A percentile compares a stretch with the other conserved stretches of the same genome.
Evolutionary conservation across 176 grass and related monocot species (phyloP).

Genomic region (Tillandsia leiboldiana): DNA sequence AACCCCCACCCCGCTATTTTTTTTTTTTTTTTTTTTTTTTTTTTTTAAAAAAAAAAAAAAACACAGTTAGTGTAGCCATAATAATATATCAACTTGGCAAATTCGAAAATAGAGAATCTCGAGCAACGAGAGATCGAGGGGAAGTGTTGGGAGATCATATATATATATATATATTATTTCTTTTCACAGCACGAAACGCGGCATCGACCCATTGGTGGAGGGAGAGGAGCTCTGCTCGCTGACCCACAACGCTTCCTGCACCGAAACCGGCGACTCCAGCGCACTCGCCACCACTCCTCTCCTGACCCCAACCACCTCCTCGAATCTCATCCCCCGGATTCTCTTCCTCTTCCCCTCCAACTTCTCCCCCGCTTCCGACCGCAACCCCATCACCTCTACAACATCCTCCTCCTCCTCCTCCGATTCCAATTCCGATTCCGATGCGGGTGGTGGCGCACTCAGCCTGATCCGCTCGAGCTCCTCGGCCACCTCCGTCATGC

Average conservation of each 20-base stretch:
- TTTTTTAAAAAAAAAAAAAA: too few relatives aligned
- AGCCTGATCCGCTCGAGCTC: slow-evolving; percentile 39
- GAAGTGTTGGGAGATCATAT: background rate
- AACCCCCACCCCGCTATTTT: too few relatives aligned
- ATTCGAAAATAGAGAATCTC: too few relatives aligned
- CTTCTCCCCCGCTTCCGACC: background rate
- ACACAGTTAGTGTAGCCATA: too few relatives aligned
- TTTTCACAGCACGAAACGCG: slow-evolving; percentile 14
- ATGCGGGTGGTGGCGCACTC: background rate
- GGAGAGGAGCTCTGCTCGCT: slow-evolving; percentile 61
- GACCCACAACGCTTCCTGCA: slow-evolving; percentile 44
- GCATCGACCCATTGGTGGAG: slow-evolving; percentile 54
- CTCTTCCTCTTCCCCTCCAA: background rate
- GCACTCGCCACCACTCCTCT: background rate
- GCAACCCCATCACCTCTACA: background rate
- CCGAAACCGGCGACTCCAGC: slow-evolving; percentile 47
- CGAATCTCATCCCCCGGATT: background rate
- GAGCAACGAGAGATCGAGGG: too few relatives aligned
- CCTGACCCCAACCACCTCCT: background rate
- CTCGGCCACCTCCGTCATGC: slow-evolving; percentile 70
- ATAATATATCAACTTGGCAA: too few relatives aligned
- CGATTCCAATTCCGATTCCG: background rate
- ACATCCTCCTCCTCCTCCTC: background rate
- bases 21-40: too few relatives aligned
- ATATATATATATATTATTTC: too few relatives aligned